Conservation (phyloP, 192 early-diverging fungal species). For the Jimgerdemannia flammicorona region DNA sequence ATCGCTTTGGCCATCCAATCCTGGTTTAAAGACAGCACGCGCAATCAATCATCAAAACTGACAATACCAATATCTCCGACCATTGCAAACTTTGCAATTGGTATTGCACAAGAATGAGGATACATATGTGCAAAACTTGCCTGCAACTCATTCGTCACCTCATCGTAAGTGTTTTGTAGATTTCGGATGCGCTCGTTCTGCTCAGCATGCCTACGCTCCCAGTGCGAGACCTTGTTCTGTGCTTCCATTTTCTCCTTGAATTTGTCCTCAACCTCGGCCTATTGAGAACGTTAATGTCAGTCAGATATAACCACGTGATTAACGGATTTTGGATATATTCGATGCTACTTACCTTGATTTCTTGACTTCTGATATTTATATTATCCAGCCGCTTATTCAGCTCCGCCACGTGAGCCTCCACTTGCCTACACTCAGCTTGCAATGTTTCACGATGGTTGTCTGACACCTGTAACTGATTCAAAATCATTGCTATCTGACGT, state of each 20-base stretch:
- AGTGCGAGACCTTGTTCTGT: background rate
- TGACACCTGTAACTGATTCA: conserved; percentile 56
- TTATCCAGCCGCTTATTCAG: conserved; percentile 27
- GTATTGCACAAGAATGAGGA: too few species aligned
- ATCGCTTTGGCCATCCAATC: conserved; percentile 49
- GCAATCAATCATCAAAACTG: too few species aligned
- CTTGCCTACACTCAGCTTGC: conserved; percentile 25
- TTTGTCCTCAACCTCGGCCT: background rate
- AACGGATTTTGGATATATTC: background rate
- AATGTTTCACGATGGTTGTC: conserved; percentile 32
- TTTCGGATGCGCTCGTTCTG: conserved; percentile 45
- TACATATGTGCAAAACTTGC: background rate
- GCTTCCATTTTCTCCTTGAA: background rate
- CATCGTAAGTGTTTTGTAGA: conserved; percentile 46
- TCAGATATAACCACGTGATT: too few species aligned
- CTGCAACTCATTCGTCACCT: conserved; percentile 26
- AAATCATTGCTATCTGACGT: conserved; percentile 49
- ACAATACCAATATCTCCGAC: too few species aligned
- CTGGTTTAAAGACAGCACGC: conserved; percentile 1
- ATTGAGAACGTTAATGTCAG: background rate
- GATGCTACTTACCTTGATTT: conserved; percentile 21
- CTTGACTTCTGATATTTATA: background rate
- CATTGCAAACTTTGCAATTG: too few species aligned
- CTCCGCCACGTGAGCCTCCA: conserved; percentile 34
- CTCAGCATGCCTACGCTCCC: conserved; percentile 22